Evolutionary conservation across 768 basidiomycete species (phyloP), one percentile per base, ranked within the genome.

Genomic region (Lepiota venenata): DNA sequence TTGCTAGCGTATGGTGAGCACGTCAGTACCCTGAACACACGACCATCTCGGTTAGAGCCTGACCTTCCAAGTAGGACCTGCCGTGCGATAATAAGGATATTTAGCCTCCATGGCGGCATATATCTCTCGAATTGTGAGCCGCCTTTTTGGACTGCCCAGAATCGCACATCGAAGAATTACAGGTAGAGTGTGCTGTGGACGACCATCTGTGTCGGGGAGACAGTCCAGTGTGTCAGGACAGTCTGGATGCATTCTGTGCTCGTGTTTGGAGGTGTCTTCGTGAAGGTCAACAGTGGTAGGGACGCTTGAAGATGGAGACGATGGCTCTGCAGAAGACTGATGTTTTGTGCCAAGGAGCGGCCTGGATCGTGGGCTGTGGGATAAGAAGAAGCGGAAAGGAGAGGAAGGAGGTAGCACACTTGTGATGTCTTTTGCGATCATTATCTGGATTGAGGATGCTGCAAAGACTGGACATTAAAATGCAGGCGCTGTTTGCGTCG

Each of bases 31-130:
- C 51, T 44, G 58, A 32, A 49, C 48, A 39, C 29, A 58, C 50
- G 38, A 8, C 32, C 4, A 42, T 22, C 55, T 50, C 38, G 48
- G 40, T 46, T 46, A 36, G 46, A 53, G 38, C 59, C 70, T 53
- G 63, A 89, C 90, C 82, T 92, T 92, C 90, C 90, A 92, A 11
- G 89, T 90, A 25, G 84, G 79, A 32, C 90, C 90, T 37, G 90
- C 87, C 14, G 82, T 85, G 67, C 78, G 83, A 69, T 90, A 92
- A 62, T 88, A 92, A 9, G 81, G 79, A 63, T 91, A 92, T 69
- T 92, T 92, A 29, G 79, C 78, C 72, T 92, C 90, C 87, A 92
- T 92, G 15, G 87, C 85, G 9, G 86, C 87, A 61, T 92, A 92
- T 55, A 92, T 91, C 63, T 91, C 89, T 45, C 89, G 78, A 61